phyloP scores from a whole-genome alignment of 2,329 filamentous ascomycete genomes.

The Cyphellophora europaea region DNA sequence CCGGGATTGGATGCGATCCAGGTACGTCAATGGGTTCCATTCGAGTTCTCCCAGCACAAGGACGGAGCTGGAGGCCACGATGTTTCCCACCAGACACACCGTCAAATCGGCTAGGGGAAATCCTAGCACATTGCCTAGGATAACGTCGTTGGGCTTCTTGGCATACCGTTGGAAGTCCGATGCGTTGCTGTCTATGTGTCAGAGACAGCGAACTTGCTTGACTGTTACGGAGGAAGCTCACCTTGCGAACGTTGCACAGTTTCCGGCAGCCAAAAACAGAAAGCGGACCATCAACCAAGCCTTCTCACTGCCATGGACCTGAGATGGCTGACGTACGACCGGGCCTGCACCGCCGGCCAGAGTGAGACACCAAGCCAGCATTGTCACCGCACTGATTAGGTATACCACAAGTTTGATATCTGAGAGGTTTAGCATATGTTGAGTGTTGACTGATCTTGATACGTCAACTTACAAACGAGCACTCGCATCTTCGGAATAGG shows the following conservation, averaged over 20 bases:
- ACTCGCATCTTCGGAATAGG: constrained; percentile 29
- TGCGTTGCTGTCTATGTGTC: background rate
- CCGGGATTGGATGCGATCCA: constrained; percentile 22
- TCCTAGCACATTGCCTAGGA: constrained; percentile 31
- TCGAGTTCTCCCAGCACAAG: background rate
- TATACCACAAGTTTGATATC: constrained; percentile 29
- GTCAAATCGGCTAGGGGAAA: constrained; percentile 23
- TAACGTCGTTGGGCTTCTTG: constrained; percentile 28
- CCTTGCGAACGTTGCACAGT: background rate
- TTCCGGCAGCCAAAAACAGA: background rate
- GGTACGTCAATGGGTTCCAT: constrained; percentile 2
- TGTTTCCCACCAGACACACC: constrained; percentile 21
- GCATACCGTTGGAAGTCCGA: constrained; percentile 36
- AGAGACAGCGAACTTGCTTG: too few species aligned
- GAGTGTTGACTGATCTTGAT: too few species aligned
- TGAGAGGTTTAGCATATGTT: background rate
- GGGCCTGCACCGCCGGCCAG: constrained; percentile 24
- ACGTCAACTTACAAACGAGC: too few species aligned
- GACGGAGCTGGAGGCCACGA: background rate
- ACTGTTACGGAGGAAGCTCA: too few species aligned
- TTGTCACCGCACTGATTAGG: constrained; percentile 28
- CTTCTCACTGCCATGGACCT: constrained; percentile 24
- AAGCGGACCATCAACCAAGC: constrained; percentile 2
- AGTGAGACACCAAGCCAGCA: constrained; percentile 29
- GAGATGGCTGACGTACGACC: constrained; percentile 21